Percentiles rank a stretch among this genome's conserved stretches.
Evolutionary conservation across 192 early-diverging fungal species (phyloP).

Genomic region (Radiomyces spectabilis): DNA sequence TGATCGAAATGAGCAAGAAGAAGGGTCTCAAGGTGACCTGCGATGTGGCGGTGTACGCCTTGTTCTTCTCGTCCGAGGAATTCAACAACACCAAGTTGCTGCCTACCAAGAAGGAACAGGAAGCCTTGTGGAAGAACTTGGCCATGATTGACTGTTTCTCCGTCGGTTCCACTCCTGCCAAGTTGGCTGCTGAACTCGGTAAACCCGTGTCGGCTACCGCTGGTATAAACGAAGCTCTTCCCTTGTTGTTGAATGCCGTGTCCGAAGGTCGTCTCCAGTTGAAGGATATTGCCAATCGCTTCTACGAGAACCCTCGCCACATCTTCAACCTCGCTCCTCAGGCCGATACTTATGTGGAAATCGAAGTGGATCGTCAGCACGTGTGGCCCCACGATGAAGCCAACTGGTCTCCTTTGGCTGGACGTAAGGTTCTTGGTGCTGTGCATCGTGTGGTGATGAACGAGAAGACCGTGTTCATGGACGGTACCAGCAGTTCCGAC

Average conservation of each 20-base stretch:
- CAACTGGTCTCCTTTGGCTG: slow-evolving; percentile 57
- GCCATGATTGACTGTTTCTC: slow-evolving; percentile 88
- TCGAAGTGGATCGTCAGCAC: slow-evolving; percentile 75
- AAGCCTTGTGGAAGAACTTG: slow-evolving; percentile 80
- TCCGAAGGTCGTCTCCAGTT: slow-evolving; percentile 69
- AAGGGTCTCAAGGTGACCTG: slow-evolving; percentile 85
- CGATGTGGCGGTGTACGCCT: slow-evolving; percentile 81
- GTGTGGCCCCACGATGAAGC: slow-evolving; percentile 33
- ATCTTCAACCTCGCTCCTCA: slow-evolving; percentile 92
- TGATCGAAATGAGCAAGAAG: slow-evolving; percentile 82
- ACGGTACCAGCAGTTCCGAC: slow-evolving; percentile 52
- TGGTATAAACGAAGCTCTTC: slow-evolving; percentile 63
- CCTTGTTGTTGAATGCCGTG: slow-evolving; percentile 79
- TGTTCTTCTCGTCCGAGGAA: slow-evolving; percentile 64
- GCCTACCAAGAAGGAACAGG: slow-evolving; percentile 52
- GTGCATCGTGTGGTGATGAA: slow-evolving; percentile 88
- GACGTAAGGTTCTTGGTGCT: slow-evolving; percentile 53
- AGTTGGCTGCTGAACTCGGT: slow-evolving; percentile 47
- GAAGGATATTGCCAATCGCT: slow-evolving; percentile 63
- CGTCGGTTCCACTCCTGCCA: slow-evolving; percentile 61
- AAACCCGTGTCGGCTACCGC: slow-evolving; percentile 30
- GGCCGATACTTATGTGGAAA: slow-evolving; percentile 89
- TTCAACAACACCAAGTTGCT: slow-evolving; percentile 32
- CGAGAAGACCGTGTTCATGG: slow-evolving; percentile 80
- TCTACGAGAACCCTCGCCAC: slow-evolving; percentile 79